A percentile compares a stretch with the other conserved stretches of the same genome.
Evolutionary conservation across 371 early-diverging fungal species (phyloP).

Genomic region (Sporodiniella umbellata): DNA sequence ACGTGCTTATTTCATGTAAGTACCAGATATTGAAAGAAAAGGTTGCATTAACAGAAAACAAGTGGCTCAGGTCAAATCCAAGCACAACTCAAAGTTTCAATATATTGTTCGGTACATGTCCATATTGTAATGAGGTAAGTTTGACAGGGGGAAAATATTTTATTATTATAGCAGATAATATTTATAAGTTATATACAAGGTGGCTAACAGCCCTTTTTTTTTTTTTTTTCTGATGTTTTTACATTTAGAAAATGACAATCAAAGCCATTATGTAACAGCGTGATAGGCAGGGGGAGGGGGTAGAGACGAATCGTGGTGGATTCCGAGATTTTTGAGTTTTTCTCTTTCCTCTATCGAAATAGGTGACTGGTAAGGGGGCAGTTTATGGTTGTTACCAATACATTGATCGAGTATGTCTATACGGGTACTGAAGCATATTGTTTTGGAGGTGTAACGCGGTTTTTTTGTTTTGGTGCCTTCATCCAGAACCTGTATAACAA

Average conservation of each 20-base stretch:
- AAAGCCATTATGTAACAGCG: conserved; percentile 26
- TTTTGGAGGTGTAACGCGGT: conserved; percentile 1
- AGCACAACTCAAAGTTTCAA: conserved; percentile 35
- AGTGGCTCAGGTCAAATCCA: conserved; percentile 43
- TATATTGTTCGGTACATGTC: conserved; percentile 42
- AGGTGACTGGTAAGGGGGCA: conserved; percentile 12
- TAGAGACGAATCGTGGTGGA: conserved; percentile 4
- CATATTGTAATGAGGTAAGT: conserved; percentile 44
- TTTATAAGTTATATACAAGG: too few species aligned
- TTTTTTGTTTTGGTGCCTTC: not conserved
- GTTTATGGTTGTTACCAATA: not conserved
- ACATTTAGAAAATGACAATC: conserved; percentile 35
- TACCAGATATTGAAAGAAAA: too few species aligned
- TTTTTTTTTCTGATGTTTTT: not conserved
- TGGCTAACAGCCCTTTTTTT: too few species aligned
- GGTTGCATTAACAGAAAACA: not conserved
- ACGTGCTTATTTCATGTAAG: conserved; percentile 36
- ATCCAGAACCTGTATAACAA: conserved; percentile 6
- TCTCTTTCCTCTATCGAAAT: conserved; percentile 13
- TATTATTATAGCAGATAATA: conserved; percentile 3
- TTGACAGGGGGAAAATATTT: not conserved
- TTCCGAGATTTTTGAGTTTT: conserved; percentile 5
- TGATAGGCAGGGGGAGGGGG: conserved; percentile 8
- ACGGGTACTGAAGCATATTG: conserved; percentile 12
- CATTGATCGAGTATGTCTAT: conserved; percentile 13